Base-by-base conservation (phyloP, 2,329 filamentous ascomycete genomes). In the Pseudopyrenochaeta lycopersici region DNA sequence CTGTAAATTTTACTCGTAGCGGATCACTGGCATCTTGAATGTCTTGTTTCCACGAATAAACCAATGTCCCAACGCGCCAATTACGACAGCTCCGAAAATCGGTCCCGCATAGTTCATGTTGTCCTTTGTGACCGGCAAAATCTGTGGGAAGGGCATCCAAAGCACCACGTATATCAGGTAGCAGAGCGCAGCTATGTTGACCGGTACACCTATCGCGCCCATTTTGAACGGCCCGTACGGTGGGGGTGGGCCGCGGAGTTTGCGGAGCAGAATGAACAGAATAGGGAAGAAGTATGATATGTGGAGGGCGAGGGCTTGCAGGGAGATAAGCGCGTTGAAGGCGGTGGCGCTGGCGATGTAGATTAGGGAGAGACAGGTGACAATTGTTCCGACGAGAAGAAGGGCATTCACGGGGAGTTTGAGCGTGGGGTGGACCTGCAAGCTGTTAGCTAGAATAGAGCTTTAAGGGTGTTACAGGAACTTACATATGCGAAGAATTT, bases 341-440 rank as follows among this genome's bases (percentile, higher is more conserved):
- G 82, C 82, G 5, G 67, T 64, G 7, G 61, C 59, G 29, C 63
- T 68, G 40, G 59, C 70, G 39, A 73, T 68, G 46, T 70, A 68
- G 55, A 75, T 71, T 5, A 73, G 53, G 7, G 64, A 62, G 7
- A 73, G 56, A 20, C 54, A 52, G 0, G 80, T 82, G 5, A 66
- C 56, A 12, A 72, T 56, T 11, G 48, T 45, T 23, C 61, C 58
- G 33, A 68, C 49, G 1, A 73, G 62, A 14, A 65, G 40, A 5
- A 73, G 59, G 14, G 67, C 64, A 32, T 66, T 67, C 1, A 67
- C 21, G 0, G 69, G 70, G 6, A 72, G 46, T 30, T 63, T 58
- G 21, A 71, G 66, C 1, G 52, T 70, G 0, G 68, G 64, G 40
- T 71, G 64, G 23, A 72, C 62, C 66, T 72, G 14, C 12, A 29